phyloP scores from a whole-genome alignment of 148 eudicot species.

The Vaccinium vitisidaea region DNA sequence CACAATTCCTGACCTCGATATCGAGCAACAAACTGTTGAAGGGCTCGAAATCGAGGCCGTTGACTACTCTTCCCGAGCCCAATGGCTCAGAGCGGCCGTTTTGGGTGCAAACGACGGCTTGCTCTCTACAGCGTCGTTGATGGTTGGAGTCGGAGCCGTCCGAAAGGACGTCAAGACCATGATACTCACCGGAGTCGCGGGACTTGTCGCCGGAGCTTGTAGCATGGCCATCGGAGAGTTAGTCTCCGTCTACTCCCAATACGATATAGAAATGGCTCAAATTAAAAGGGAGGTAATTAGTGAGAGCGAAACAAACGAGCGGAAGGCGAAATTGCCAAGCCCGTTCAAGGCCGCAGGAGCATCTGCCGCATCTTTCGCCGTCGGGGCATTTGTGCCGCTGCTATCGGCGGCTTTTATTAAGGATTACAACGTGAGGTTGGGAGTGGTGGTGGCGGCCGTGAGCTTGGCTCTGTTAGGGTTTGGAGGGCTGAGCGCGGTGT shows the following conservation, averaged over 20 bases:
- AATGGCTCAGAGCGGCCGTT: constrained; percentile 36
- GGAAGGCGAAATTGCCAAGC: constrained; percentile 19
- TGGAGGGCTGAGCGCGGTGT: constrained; percentile 15
- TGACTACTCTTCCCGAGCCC: constrained; percentile 31
- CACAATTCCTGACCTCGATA: neutral
- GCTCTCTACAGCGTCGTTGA: constrained; percentile 25
- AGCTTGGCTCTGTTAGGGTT: constrained; percentile 32
- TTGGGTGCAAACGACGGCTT: constrained; percentile 37
- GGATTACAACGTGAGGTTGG: constrained; percentile 26
- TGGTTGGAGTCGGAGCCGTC: constrained; percentile 40
- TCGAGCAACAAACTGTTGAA: neutral
- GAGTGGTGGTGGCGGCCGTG: constrained; percentile 28
- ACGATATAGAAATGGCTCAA: constrained; percentile 37
- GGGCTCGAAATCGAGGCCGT: neutral
- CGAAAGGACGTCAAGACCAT: constrained; percentile 26
- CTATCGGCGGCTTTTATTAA: constrained; percentile 25
- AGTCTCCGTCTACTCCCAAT: constrained; percentile 27
- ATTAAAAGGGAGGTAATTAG: constrained; percentile 15
- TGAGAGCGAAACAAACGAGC: constrained; percentile 6
- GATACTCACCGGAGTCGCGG: constrained; percentile 35
- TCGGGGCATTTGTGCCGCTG: too few relatives aligned
- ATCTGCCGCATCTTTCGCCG: too few relatives aligned
- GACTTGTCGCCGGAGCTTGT: constrained; percentile 38
- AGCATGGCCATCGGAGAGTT: constrained; percentile 28
- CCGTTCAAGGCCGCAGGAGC: neutral